Conservation (phyloP, 2,329 filamentous ascomycete species). For the Talaromyces islandicus region DNA sequence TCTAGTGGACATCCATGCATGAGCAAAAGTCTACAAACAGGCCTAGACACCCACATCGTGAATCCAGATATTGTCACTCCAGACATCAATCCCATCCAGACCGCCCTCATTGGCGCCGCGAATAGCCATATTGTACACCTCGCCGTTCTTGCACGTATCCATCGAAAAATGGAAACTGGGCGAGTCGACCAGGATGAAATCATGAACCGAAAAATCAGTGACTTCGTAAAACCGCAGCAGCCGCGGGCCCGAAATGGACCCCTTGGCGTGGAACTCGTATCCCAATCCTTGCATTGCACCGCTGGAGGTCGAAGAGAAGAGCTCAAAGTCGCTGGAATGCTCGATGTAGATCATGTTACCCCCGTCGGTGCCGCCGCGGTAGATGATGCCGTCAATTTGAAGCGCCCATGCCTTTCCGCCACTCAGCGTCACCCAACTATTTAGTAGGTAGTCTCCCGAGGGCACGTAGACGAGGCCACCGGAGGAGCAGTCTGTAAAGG, state of each 20-base stretch:
- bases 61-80: conserved; percentile 50
- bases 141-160: conserved; percentile 47
- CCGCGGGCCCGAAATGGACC: conserved; percentile 37
- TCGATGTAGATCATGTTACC: conserved; percentile 52
- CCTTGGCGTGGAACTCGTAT: conserved; percentile 42
- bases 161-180: conserved; percentile 48
- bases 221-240: conserved; percentile 43
- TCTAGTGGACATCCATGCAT: conserved; percentile 12
- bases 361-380: conserved; percentile 43
- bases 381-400: conserved; percentile 50
- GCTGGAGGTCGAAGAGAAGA: conserved; percentile 48
- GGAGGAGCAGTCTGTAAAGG: conserved; percentile 46
- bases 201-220: conserved; percentile 45
- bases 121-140: conserved; percentile 52
- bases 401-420: conserved; percentile 46
- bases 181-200: conserved; percentile 44
- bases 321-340: conserved; percentile 47
- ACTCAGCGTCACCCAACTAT: conserved; percentile 44
- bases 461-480: conserved; percentile 49
- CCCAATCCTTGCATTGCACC: conserved; percentile 51
- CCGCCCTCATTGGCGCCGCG: conserved; percentile 48
- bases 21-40: neutral
- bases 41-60: conserved; percentile 40
- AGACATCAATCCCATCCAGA: conserved; percentile 53
- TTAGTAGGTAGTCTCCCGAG: conserved; percentile 44